These are phyloP conservation scores for Eragrostis curvula DNA, from an alignment of 176 grass and related monocot species.

Conservation along the genomic window DNA sequence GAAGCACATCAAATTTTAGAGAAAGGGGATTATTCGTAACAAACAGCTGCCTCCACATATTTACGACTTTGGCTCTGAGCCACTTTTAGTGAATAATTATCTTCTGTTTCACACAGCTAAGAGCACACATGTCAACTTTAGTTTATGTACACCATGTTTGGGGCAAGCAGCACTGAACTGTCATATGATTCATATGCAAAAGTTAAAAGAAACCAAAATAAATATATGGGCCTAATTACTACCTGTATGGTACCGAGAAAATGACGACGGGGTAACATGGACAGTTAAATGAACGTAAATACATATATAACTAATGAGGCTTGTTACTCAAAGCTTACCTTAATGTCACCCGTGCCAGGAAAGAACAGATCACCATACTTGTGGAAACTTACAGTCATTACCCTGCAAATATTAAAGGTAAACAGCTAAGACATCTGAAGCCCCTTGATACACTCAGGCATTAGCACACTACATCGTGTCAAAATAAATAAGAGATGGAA, in stretches of 20 bases:
- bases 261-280: neutral
- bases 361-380: conserved; percentile 97
- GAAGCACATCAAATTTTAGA: neutral
- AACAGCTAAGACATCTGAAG: conserved; percentile 35
- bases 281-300: conserved; percentile 4
- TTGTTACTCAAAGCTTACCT: conserved; percentile 55
- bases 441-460: neutral
- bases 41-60: neutral
- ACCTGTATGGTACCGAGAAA: neutral
- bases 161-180: neutral
- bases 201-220: conserved; percentile 23
- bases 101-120: conserved; percentile 7
- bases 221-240: neutral
- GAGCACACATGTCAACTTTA: neutral
- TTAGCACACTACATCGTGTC: neutral
- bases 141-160: neutral
- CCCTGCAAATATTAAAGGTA: conserved; percentile 55
- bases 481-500: conserved; percentile 6
- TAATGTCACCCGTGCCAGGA: conserved; percentile 94
- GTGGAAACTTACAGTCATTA: conserved; percentile 99
- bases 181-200: neutral
- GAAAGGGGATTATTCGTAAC: neutral
- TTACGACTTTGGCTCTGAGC: conserved; percentile 2
- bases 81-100: neutral
- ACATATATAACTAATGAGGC: neutral